Base-by-base conservation (phyloP, 108 stramenopile species). In the Cyclotella cryptica region DNA sequence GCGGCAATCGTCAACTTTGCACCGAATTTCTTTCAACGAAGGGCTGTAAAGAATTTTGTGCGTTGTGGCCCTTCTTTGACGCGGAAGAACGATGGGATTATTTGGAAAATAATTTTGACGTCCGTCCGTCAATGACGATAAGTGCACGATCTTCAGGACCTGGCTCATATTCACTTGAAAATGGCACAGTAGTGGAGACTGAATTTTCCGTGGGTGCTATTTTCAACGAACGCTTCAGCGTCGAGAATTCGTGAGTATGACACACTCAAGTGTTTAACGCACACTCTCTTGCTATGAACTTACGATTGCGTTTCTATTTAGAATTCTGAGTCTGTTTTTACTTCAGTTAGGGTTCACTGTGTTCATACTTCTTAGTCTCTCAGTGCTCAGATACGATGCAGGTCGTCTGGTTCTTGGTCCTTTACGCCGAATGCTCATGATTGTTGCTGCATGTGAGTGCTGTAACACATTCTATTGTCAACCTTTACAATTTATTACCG, bases 401-500 rank as follows among this genome's bases (percentile, higher is more conserved):
- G 86, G 80, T 30, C 72, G 87, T 26, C 81, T 93, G 15, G 94
- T 95, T 8, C 86, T 95, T 60, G 88, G 80, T 59, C 92, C 94
- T 10, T 71, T 95, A 26, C 87, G 86, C 10, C 85, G 91, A 42
- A 95, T 95, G 92, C 72, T 95, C 39, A 90, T 89, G 64, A 93
- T 92, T 85, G 91, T 95, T 29, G 83, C 84, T 19, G 84, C 89
- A 54, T 95, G 88, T 89, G 55, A 89, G 88, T 86, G 21, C 26
- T 45, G 46, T 40, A n/a, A n/a, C n/a, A 11, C 30, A 19, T 24
- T 30, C 3, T 52, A 5, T 18, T 69, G 30, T 0, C 12, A 47
- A 71, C 71, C 24, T 47, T 44, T 1, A 57, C 45, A 22, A 66
- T 28, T 47, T 5, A 24, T 44, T 7, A 8, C 12, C 4, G 1